These are phyloP conservation scores for Annulohypoxylon maeteangense DNA, from an alignment of 495 filamentous ascomycete species.

Conservation along the genomic window DNA sequence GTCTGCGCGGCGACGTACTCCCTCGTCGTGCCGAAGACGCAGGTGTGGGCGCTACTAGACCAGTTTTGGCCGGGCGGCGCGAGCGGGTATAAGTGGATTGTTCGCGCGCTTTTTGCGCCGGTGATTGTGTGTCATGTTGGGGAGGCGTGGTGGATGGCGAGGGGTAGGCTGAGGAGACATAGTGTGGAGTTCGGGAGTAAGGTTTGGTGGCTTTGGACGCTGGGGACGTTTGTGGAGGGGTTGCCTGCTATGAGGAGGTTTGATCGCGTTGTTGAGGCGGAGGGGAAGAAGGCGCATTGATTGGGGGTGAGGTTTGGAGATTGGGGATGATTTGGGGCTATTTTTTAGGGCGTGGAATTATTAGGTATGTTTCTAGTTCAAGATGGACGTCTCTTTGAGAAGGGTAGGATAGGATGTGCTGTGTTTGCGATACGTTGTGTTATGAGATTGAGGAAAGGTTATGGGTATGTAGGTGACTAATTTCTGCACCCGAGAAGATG, in stretches of 20 bases:
- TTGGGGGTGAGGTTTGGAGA: slow-evolving; percentile 15
- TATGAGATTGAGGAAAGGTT: background rate
- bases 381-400: background rate
- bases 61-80: slow-evolving; percentile 43
- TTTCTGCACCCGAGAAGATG: background rate
- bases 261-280: slow-evolving; percentile 50
- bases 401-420: background rate
- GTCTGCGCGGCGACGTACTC: slow-evolving; percentile 38
- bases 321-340: too few relatives aligned
- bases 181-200: slow-evolving; percentile 45
- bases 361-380: background rate
- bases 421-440: background rate
- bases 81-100: slow-evolving; percentile 51
- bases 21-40: slow-evolving; percentile 23
- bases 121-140: slow-evolving; percentile 49
- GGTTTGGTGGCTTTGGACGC: slow-evolving; percentile 55
- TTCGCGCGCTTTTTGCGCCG: slow-evolving; percentile 49
- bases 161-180: slow-evolving; percentile 42
- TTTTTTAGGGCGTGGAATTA: too few relatives aligned
- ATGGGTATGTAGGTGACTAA: background rate
- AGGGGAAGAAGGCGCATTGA: slow-evolving; percentile 43
- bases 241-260: slow-evolving; percentile 51
- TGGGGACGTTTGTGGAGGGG: slow-evolving; percentile 54
- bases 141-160: slow-evolving; percentile 55
- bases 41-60: slow-evolving; percentile 36